phyloP scores from a whole-genome alignment of 1,284 basidiomycete genomes.

The Cystodermella granulosa region DNA sequence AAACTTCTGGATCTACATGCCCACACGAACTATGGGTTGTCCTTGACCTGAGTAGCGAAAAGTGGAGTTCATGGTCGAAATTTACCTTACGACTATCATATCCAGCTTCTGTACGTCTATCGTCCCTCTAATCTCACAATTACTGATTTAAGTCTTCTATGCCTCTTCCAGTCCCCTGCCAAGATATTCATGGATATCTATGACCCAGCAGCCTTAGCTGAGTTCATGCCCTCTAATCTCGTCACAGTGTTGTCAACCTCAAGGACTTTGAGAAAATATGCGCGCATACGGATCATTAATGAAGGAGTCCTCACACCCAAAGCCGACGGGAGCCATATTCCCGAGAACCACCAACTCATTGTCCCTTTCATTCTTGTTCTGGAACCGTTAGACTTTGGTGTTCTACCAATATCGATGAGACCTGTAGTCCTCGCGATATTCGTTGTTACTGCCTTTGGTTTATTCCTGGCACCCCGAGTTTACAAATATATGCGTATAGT shows the following conservation, averaged over 20 bases:
- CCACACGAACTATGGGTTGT: conserved; percentile 54
- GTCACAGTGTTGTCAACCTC: conserved; percentile 7
- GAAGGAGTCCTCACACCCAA: conserved; percentile 48
- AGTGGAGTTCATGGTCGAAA: conserved; percentile 45
- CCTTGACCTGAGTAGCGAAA: conserved; percentile 47
- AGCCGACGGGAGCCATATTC: conserved; percentile 5
- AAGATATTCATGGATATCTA: conserved; percentile 43
- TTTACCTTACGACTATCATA: conserved; percentile 63
- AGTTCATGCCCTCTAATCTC: conserved; percentile 11
- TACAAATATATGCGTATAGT: no score
- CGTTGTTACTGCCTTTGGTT: conserved; percentile 28
- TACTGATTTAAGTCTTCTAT: conserved; percentile 10
- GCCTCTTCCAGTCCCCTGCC: conserved; percentile 40
- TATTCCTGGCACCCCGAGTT: conserved; percentile 22
- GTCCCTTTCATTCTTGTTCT: conserved; percentile 51
- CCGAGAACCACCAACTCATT: conserved; percentile 8
- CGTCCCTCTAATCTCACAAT: background rate
- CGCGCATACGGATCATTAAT: conserved; percentile 50
- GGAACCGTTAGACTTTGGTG: conserved; percentile 56
- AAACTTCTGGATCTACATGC: conserved; percentile 37
- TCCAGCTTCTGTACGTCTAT: conserved; percentile 63
- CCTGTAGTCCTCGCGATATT: conserved; percentile 43
- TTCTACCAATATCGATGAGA: conserved; percentile 52
- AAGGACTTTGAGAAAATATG: conserved; percentile 45
- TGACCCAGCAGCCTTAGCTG: conserved; percentile 19